Evolutionary conservation across 192 early-diverging fungal genomes (phyloP).

Genomic region (Polychytrium aggregatum): DNA sequence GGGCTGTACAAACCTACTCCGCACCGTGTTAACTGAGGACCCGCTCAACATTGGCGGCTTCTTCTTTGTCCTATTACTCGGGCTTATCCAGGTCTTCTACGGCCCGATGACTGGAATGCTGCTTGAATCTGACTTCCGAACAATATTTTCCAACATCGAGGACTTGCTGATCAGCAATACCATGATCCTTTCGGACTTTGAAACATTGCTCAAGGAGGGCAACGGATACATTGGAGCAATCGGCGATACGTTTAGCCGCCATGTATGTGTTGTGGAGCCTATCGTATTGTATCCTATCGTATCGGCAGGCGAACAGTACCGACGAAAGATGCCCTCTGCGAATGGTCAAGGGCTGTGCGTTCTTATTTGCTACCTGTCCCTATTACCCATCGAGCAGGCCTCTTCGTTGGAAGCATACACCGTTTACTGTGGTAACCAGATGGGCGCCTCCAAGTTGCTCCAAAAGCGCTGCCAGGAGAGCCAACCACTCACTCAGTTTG

Average conservation of each 20-base stretch:
- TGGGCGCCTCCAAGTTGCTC: constrained; percentile 45
- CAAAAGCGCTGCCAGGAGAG: constrained; percentile 42
- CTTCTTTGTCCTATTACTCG: too few species aligned
- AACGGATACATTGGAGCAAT: constrained; percentile 39
- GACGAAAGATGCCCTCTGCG: too few species aligned
- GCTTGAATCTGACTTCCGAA: constrained; percentile 17
- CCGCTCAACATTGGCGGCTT: too few species aligned
- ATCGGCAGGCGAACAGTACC: too few species aligned
- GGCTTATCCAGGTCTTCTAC: constrained; percentile 56
- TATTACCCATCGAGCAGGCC: constrained; percentile 21
- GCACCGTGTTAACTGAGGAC: too few species aligned
- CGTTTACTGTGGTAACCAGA: constrained; percentile 56
- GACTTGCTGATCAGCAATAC: constrained; percentile 55
- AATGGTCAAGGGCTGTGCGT: too few species aligned
- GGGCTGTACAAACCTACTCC: too few species aligned
- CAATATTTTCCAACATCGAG: constrained; percentile 41
- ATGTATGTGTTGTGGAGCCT: constrained; percentile 21
- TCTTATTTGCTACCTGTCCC: too few species aligned
- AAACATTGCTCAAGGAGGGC: constrained; percentile 39
- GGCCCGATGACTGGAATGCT: constrained; percentile 43
- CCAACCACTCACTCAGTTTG: constrained; percentile 41
- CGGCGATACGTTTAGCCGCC: constrained; percentile 26
- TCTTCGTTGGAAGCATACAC: constrained; percentile 47
- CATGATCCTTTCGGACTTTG: constrained; percentile 56
- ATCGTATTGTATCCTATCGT: too few species aligned